Percentiles rank a stretch among this genome's conserved stretches.
Conservation (phyloP, 352 stramenopile species). For the Phytophthora sp. region DNA sequence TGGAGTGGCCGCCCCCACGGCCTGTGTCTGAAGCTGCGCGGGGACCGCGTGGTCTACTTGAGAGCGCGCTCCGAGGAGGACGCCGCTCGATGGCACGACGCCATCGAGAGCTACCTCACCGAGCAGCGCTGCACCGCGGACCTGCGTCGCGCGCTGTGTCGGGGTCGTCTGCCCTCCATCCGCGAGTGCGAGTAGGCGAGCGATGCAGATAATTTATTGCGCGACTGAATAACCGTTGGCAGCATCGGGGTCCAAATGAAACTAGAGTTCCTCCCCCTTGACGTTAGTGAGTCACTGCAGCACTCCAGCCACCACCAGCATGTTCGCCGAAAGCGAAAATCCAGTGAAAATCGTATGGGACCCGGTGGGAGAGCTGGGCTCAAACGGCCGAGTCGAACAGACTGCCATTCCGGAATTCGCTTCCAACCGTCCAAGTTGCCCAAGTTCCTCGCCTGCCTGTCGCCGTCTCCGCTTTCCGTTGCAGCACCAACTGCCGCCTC, state of each 20-base stretch:
- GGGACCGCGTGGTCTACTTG: slow-evolving; percentile 57
- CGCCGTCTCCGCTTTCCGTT: slow-evolving; percentile 1
- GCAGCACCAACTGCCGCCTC: slow-evolving; percentile 9
- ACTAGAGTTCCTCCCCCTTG: neutral
- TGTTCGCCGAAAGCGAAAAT: slow-evolving; percentile 1
- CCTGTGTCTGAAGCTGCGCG: slow-evolving; percentile 60
- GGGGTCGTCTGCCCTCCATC: slow-evolving; percentile 55
- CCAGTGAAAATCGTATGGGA: slow-evolving; percentile 10
- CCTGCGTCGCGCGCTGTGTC: slow-evolving; percentile 53
- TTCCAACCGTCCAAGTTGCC: slow-evolving; percentile 7
- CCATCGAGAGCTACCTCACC: slow-evolving; percentile 51
- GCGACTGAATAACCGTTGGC: too few species aligned
- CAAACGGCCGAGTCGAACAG: too few species aligned
- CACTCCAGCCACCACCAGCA: neutral
- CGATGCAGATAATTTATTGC: slow-evolving; percentile 22
- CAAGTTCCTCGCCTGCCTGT: neutral
- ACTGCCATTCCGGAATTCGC: slow-evolving; percentile 32
- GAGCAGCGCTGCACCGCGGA: slow-evolving; percentile 49
- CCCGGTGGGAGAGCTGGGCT: neutral
- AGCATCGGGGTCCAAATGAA: neutral
- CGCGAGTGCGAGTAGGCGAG: slow-evolving; percentile 41
- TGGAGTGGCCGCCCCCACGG: slow-evolving; percentile 65
- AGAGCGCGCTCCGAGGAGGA: slow-evolving; percentile 57
- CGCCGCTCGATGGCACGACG: slow-evolving; percentile 57
- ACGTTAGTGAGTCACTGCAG: too few species aligned